A percentile compares a stretch with the other conserved stretches of the same genome.
phyloP scores from a whole-genome alignment of 1,139 yeast species.

The Hyphopichia fennica region DNA sequence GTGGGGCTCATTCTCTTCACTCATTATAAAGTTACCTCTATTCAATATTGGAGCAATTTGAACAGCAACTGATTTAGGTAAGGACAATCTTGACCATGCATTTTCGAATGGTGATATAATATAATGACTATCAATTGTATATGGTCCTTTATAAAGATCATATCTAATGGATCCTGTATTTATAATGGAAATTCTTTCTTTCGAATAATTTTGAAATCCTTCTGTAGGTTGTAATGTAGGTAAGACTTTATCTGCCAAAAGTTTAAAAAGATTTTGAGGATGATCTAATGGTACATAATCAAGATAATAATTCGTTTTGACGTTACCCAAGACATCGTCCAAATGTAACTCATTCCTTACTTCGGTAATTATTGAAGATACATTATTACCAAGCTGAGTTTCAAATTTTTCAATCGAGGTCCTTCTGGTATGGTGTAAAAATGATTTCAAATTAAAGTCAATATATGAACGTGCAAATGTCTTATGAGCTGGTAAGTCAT shows the following conservation, averaged over 20 bases:
- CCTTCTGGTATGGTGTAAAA: slow-evolving; percentile 57
- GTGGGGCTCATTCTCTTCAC: slow-evolving; percentile 7
- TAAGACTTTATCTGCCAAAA: slow-evolving; percentile 60
- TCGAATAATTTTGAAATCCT: slow-evolving; percentile 6
- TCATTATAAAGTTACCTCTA: slow-evolving; percentile 44
- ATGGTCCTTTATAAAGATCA: slow-evolving; percentile 84
- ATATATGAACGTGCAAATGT: slow-evolving; percentile 64
- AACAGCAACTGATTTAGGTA: slow-evolving; percentile 53
- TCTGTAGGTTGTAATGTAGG: slow-evolving; percentile 43
- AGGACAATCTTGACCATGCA: slow-evolving; percentile 63
- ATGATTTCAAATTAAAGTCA: slow-evolving; percentile 75
- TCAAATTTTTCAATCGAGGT: slow-evolving; percentile 27
- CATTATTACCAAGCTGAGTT: slow-evolving; percentile 52
- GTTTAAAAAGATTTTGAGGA: slow-evolving; percentile 56
- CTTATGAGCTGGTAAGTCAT: slow-evolving; percentile 13
- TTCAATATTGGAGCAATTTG: slow-evolving; percentile 52
- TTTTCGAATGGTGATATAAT: slow-evolving; percentile 87
- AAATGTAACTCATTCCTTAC: slow-evolving; percentile 54
- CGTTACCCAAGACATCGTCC: slow-evolving; percentile 60
- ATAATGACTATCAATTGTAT: slow-evolving; percentile 76
- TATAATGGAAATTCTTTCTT: slow-evolving; percentile 62
- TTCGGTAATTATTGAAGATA: slow-evolving; percentile 45
- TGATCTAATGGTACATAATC: slow-evolving; percentile 69
- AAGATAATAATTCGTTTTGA: slow-evolving; percentile 58
- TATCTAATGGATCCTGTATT: slow-evolving; percentile 91